Conservation (phyloP, 2,329 filamentous ascomycete species). For the Aphanocladium album region DNA sequence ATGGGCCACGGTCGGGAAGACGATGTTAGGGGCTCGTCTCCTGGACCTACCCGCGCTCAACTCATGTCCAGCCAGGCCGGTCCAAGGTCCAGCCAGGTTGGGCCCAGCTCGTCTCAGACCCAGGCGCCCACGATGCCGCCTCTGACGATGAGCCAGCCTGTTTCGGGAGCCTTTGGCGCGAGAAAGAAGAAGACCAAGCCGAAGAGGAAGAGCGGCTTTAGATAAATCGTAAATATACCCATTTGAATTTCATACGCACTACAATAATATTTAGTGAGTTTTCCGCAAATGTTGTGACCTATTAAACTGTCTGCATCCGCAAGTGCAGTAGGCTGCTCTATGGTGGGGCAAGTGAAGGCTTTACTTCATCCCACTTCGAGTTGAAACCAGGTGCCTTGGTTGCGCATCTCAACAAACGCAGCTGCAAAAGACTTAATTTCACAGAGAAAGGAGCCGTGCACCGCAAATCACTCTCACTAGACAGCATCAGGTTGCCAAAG, state of each 20-base stretch:
- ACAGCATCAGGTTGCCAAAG: not conserved
- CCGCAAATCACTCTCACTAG: not conserved
- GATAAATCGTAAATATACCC: not conserved
- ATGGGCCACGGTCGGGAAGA: constrained; percentile 6
- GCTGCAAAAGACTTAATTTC: not conserved
- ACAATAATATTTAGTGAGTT: not conserved
- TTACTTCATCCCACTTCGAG: not conserved
- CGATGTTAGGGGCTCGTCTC: constrained; percentile 10
- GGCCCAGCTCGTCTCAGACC: constrained; percentile 31
- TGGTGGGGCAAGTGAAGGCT: not conserved
- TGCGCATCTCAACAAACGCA: not conserved
- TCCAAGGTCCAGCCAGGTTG: constrained; percentile 34
- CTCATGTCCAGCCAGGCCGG: constrained; percentile 34
- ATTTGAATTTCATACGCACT: not conserved
- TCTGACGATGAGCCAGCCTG: constrained; percentile 41
- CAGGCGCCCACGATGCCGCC: constrained; percentile 24
- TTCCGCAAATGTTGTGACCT: too few relatives aligned
- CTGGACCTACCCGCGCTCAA: constrained; percentile 20
- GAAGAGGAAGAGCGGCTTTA: constrained; percentile 15
- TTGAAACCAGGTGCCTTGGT: not conserved
- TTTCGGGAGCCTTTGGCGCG: constrained; percentile 42
- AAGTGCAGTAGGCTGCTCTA: not conserved
- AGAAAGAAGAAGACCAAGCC: constrained; percentile 31
- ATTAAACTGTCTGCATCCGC: not conserved
- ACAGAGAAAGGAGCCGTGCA: not conserved